Percentiles rank a stretch among this genome's conserved stretches.
phyloP scores from a whole-genome alignment of 176 grass and related monocot species.

The Rhynchospora breviuscula region DNA sequence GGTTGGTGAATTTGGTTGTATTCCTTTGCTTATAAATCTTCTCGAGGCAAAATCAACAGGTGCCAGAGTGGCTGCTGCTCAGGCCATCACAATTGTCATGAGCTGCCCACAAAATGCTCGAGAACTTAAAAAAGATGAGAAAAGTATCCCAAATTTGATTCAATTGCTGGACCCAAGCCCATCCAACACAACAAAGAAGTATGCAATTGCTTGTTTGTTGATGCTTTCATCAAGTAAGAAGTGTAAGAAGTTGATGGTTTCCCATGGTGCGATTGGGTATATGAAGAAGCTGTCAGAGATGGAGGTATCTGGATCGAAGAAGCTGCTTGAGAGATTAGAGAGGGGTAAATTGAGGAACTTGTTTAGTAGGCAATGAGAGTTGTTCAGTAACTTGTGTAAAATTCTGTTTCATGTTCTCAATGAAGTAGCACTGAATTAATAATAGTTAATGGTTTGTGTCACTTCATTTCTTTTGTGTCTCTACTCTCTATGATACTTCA shows the following conservation, averaged over 20 bases:
- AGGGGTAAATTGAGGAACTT: slow-evolving; percentile 64
- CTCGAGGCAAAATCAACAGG: slow-evolving; percentile 69
- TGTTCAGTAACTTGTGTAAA: slow-evolving; percentile 53
- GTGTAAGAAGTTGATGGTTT: slow-evolving; percentile 82
- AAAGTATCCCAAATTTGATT: slow-evolving; percentile 83
- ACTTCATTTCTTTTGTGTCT: background rate
- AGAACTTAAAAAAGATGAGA: slow-evolving; percentile 82
- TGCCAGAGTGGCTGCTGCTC: slow-evolving; percentile 55
- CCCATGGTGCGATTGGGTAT: slow-evolving; percentile 78
- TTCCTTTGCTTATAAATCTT: slow-evolving; percentile 56
- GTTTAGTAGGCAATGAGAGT: slow-evolving; percentile 59
- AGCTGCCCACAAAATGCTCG: slow-evolving; percentile 40
- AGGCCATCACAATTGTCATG: slow-evolving; percentile 68
- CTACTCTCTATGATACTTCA: no score
- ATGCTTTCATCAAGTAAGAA: slow-evolving; percentile 57
- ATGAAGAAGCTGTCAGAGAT: slow-evolving; percentile 87
- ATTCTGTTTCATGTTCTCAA: slow-evolving; percentile 67
- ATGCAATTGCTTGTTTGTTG: slow-evolving; percentile 69
- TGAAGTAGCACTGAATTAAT: slow-evolving; percentile 38
- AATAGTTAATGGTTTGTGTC: background rate
- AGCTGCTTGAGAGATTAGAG: slow-evolving; percentile 81
- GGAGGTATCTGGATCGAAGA: slow-evolving; percentile 70
- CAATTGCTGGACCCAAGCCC: slow-evolving; percentile 77
- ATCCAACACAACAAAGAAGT: slow-evolving; percentile 85
- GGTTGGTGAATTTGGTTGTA: slow-evolving; percentile 62